Base-by-base conservation (phyloP, 129 eudicot genomes). In the Silybum marianum region DNA sequence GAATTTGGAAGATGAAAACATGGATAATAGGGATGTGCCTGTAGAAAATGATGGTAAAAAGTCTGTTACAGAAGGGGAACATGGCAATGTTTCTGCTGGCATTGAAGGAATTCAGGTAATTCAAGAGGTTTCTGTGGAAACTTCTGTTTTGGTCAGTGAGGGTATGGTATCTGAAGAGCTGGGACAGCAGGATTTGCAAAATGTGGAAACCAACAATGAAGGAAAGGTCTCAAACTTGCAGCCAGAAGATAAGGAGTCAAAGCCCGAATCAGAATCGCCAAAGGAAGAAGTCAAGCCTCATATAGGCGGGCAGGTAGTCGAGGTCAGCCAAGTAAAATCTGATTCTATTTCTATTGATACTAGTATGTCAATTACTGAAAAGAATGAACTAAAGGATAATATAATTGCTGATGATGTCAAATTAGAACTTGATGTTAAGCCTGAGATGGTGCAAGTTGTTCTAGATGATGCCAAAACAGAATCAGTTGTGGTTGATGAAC, bases 321-420 rank as follows among this genome's bases (percentile, higher is more conserved):
- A 92, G 92, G 94, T 90, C 93, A 84, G 80, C 91, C 88, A 85
- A 82, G 92, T 91, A 87, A 88, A 78, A 86, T 86, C 90, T 91
- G 91, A 94, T 83, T 87, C 91, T 90, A 83, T 88, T 90, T 88
- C 93, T 87, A 81, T 88, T 86, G 97, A 90, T 84, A 84, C 86
- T 88, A 28, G 30, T 28, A 85, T 90, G 81, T 81, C 92, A 65
- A 81, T 84, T 90, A 72, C 73, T 88, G 93, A 90, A 88, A 90
- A 89, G 80, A 89, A 79, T 85, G 96, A 92, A 79, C 80, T 89
- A 86, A 88, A 92, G 89, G 90, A 90, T 87, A 87, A 90, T 84
- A 81, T 92, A 90, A 86, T 83, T 90, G 88, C 91, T 92, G 96
- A 85, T 84, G 84, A 90, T 94, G 92, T 86, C 87, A 84, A 90